These are phyloP conservation scores for Cercospora brassicicola DNA, from an alignment of 2,329 filamentous ascomycete genomes.

Conservation along the genomic window DNA sequence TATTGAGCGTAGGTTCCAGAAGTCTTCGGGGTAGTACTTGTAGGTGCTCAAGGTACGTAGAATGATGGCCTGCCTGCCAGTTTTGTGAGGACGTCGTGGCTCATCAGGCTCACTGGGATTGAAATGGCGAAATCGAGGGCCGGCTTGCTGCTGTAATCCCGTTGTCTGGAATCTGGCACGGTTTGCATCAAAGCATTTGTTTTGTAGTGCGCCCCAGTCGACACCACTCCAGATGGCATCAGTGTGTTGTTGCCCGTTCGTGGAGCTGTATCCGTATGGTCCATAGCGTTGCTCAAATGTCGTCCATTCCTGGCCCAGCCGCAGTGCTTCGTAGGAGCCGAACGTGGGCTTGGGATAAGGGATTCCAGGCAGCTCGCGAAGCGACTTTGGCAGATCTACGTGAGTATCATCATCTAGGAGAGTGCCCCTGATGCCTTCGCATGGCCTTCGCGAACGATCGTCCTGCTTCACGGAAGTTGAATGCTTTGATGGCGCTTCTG, in stretches of 20 bases:
- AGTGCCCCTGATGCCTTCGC: neutral
- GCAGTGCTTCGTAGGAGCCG: constrained; percentile 26
- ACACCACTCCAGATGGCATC: neutral
- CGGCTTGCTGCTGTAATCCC: neutral
- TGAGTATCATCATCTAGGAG: neutral
- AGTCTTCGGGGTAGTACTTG: constrained; percentile 71
- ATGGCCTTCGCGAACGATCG: neutral
- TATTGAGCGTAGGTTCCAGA: constrained; percentile 74
- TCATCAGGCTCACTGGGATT: neutral
- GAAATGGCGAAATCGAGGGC: constrained; percentile 48
- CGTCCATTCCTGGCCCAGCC: constrained; percentile 60
- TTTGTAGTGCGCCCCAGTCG: neutral
- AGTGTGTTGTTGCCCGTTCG: neutral
- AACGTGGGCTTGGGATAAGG: constrained; percentile 11
- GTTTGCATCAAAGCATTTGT: neutral
- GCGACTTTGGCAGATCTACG: neutral
- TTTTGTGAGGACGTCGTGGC: neutral
- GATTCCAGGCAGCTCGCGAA: neutral
- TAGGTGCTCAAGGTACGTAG: constrained; percentile 80
- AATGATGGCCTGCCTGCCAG: constrained; percentile 45
- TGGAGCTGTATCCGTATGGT: neutral
- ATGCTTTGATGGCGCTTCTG: neutral
- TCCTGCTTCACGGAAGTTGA: neutral
- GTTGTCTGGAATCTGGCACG: neutral
- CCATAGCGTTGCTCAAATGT: constrained; percentile 49